Evolutionary conservation across 352 stramenopile species (phyloP).

Genomic region (Bremia lactucae): DNA sequence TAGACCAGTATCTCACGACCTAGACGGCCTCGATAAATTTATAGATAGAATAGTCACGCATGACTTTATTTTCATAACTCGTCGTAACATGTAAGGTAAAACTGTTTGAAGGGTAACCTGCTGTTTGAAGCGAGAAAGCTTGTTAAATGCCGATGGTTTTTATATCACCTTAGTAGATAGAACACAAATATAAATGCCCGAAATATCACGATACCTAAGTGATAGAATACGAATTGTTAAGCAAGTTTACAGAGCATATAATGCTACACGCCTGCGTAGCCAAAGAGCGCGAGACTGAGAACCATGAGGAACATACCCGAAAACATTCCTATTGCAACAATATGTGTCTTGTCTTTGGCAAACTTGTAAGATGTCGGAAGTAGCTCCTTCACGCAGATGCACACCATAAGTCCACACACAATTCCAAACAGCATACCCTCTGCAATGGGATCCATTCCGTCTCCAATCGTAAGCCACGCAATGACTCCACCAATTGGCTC

Average conservation of each 20-base stretch:
- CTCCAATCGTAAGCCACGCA: slow-evolving; percentile 77
- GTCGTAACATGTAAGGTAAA: no score
- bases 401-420: slow-evolving; percentile 91
- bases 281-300: slow-evolving; percentile 81
- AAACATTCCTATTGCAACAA: slow-evolving; percentile 74
- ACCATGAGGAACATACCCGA: slow-evolving; percentile 84
- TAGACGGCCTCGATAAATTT: slow-evolving; percentile 10
- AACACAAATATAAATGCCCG: no score
- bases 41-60: no score
- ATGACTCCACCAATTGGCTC: slow-evolving; percentile 85
- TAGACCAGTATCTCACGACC: slow-evolving; percentile 80
- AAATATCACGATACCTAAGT: no score
- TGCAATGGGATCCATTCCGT: slow-evolving; percentile 17
- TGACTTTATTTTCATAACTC: no score
- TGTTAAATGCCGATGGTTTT: no score
- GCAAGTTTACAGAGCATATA: no score
- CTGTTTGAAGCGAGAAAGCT: no score
- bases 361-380: slow-evolving; percentile 87
- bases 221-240: no score
- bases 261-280: slow-evolving; percentile 39
- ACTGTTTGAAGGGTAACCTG: no score
- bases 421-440: slow-evolving; percentile 88
- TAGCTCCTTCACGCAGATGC: slow-evolving; percentile 85
- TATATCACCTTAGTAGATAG: no score
- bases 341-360: slow-evolving; percentile 58